Conservation (phyloP, 1,284 basidiomycete genomes). For the Microbotryum scabiosae region DNA sequence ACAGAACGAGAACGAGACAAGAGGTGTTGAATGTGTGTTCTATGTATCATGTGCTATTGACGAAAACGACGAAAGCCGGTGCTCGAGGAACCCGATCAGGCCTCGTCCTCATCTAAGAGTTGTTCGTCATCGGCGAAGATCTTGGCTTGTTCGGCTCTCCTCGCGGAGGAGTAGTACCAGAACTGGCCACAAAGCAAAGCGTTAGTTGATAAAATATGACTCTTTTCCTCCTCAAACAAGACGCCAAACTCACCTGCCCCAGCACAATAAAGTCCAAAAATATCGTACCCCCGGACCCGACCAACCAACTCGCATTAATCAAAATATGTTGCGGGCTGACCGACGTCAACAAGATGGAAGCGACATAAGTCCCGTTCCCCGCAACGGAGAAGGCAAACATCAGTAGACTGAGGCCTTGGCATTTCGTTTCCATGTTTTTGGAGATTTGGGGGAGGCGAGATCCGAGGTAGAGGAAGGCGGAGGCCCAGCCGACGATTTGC, state of each 20-base stretch:
- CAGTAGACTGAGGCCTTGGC: conserved; percentile 33
- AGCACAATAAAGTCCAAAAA: conserved; percentile 35
- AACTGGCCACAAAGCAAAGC: no score
- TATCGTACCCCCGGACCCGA: conserved; percentile 34
- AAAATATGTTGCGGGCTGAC: conserved; percentile 28
- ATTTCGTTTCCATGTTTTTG: conserved; percentile 34
- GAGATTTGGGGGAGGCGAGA: conserved; percentile 33
- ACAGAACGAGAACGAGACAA: no score
- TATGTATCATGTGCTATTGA: no score
- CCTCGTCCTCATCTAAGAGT: no score
- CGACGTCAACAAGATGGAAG: conserved; percentile 30
- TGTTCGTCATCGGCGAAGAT: conserved; percentile 9
- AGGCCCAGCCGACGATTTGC: conserved; percentile 34
- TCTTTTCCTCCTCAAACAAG: no score
- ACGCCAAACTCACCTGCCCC: conserved; percentile 17
- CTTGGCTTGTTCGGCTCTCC: neutral
- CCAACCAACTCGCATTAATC: conserved; percentile 34
- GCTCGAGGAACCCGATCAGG: no score
- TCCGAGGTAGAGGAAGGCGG: conserved; percentile 33
- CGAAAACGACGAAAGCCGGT: no score
- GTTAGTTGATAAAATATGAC: no score
- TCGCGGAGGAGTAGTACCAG: no score
- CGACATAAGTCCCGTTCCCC: conserved; percentile 35
- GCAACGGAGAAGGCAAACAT: conserved; percentile 36
- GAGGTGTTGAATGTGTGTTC: no score